Evolutionary conservation across 768 basidiomycete species (phyloP), one percentile per base, ranked within the genome.

Genomic region (Xerocomellus amylosporus): DNA sequence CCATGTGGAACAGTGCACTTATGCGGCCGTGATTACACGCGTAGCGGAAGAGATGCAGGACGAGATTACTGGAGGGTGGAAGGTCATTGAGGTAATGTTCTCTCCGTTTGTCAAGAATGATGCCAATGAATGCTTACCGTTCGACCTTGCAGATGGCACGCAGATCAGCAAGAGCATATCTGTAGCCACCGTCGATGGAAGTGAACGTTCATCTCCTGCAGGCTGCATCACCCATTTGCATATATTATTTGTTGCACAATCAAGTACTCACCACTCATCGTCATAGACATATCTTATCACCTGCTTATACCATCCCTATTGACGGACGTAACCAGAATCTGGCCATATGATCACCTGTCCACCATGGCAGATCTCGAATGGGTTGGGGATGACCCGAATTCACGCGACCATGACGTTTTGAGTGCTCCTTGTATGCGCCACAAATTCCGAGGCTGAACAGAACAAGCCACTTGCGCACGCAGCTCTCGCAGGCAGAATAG

Each of bases 51-150:
- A 98, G 67, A 75, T 98, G 58, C 85, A 85, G 28, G 90, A 98
- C 68, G 91, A 94, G 70, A 78, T 97, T 42, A 99, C 97, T 0
- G 94, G 92, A 40, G 97, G 97, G 13, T 99, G 97, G 96, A 98
- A 98, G 73, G 84, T 98, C 49, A 81, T 98, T 26, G 96, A 98
- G 86, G 93, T 94, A 67, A 47, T 82, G 74, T 33, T 14, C 5
- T 31, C n/a, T 22, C 17, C 15, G 38, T 28, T 24, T 39, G 34
- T 38, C 22, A 2, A 33, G 7, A 22, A 33, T 51, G 20, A 22
- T 38, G 15, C 17, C 12, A 26, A 26, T 8, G 22, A 33, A n/a
- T 36, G 3, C 44, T 53, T 40, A 55, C 24, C 15, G 24, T 47
- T 34, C 42, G n/a, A 45, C 19, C n/a, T 56, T 7, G 3, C 46